Evolutionary conservation across 345 rosid genomes (phyloP).

Genomic region (Populus ilicifolia): DNA sequence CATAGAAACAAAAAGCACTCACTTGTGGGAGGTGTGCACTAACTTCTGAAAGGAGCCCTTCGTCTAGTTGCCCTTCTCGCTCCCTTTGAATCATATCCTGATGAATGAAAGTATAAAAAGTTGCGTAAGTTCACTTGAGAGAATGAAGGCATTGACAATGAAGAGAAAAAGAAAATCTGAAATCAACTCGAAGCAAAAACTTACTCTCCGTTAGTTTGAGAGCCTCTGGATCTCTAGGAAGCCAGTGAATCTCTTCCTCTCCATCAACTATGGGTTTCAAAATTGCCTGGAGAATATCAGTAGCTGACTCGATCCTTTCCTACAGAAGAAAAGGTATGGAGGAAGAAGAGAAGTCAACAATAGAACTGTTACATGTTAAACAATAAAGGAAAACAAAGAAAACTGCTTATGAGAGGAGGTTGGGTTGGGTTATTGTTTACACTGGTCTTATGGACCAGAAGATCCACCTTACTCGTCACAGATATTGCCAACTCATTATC

Average conservation of each 20-base stretch:
- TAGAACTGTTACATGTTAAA: neutral
- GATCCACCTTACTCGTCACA: slow-evolving; percentile 81
- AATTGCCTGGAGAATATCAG: slow-evolving; percentile 76
- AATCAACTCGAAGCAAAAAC: slow-evolving; percentile 6
- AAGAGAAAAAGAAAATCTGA: neutral
- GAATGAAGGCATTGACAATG: neutral
- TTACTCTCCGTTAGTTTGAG: slow-evolving; percentile 71
- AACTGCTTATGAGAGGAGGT: slow-evolving; percentile 4
- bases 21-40: slow-evolving; percentile 86
- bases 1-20: slow-evolving; percentile 15
- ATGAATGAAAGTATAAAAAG: slow-evolving; percentile 8
- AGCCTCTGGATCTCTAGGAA: slow-evolving; percentile 69
- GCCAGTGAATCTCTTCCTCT: slow-evolving; percentile 73
- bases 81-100: slow-evolving; percentile 69
- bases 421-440: slow-evolving; percentile 26
- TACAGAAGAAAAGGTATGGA: slow-evolving; percentile 19
- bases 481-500: slow-evolving; percentile 79
- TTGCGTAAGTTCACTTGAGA: neutral
- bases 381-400: neutral
- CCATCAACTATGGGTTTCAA: slow-evolving; percentile 63
- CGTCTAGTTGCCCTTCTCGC: slow-evolving; percentile 78
- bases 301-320: slow-evolving; percentile 85
- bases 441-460: slow-evolving; percentile 73
- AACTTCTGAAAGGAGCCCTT: slow-evolving; percentile 89
- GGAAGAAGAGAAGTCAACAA: neutral